These are phyloP conservation scores for Ogataea henricii DNA, from an alignment of 805 yeast genomes.

Conservation along the genomic window DNA sequence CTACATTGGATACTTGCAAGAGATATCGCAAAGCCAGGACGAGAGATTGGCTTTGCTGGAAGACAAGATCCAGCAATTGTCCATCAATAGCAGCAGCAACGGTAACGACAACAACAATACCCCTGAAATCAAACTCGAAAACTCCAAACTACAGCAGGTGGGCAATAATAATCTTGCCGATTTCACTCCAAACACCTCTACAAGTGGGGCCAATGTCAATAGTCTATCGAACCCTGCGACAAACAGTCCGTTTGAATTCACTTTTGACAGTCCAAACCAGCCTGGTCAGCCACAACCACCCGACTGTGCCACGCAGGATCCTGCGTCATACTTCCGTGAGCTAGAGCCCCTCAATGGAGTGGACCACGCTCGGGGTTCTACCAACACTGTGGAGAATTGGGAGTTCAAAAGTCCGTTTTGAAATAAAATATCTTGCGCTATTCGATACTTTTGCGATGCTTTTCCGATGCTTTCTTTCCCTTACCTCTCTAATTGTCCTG, in stretches of 20 bases:
- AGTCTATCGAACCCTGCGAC: conserved; percentile 4
- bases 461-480: background rate
- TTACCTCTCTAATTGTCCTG: background rate
- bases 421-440: background rate
- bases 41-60: conserved; percentile 44
- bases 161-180: background rate
- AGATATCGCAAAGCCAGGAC: conserved; percentile 60
- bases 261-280: conserved; percentile 13
- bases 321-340: conserved; percentile 19
- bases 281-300: conserved; percentile 6
- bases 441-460: background rate
- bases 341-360: conserved; percentile 7
- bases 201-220: conserved; percentile 2
- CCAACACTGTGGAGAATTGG: conserved; percentile 1
- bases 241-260: conserved; percentile 17
- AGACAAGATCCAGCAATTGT: conserved; percentile 36
- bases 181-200: conserved; percentile 4
- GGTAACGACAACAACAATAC: background rate
- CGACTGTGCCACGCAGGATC: conserved; percentile 14
- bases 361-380: conserved; percentile 1
- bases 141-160: no score
- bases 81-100: background rate
- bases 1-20: conserved; percentile 66
- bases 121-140: no score
- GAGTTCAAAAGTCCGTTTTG: conserved; percentile 9